A percentile compares a stretch with the other conserved stretches of the same genome.
Evolutionary conservation across 371 early-diverging fungal genomes (phyloP).

Genomic region (Mortierella sp.): DNA sequence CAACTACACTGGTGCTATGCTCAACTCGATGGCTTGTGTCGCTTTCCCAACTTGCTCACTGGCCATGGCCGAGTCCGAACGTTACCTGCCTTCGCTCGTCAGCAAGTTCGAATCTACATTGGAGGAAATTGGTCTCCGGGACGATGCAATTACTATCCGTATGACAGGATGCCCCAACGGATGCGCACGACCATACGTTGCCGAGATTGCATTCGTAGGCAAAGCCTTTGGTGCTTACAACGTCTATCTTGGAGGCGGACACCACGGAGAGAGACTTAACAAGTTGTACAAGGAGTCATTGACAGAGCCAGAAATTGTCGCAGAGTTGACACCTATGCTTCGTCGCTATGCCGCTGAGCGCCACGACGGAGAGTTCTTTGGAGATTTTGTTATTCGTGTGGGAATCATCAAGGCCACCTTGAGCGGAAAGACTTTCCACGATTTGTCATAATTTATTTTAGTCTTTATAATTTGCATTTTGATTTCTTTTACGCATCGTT

Average conservation of each 20-base stretch:
- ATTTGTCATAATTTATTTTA: constrained; percentile 54
- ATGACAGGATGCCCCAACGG: constrained; percentile 98
- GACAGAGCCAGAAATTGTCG: constrained; percentile 88
- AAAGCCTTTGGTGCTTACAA: constrained; percentile 95
- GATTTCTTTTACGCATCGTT: background rate
- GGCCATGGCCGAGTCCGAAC: constrained; percentile 97
- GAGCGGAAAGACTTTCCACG: constrained; percentile 85
- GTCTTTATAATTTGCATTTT: constrained; percentile 7
- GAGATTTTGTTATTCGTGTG: constrained; percentile 93
- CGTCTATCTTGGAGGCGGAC: constrained; percentile 94
- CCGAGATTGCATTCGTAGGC: constrained; percentile 95
- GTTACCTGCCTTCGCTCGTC: constrained; percentile 90
- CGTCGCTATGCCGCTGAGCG: constrained; percentile 83
- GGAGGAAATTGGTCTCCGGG: constrained; percentile 82
- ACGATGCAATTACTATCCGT: constrained; percentile 92
- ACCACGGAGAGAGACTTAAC: constrained; percentile 87
- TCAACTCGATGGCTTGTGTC: constrained; percentile 95
- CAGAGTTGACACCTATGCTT: constrained; percentile 81
- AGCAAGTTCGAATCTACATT: constrained; percentile 80
- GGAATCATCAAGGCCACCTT: constrained; percentile 87
- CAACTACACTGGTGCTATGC: constrained; percentile 80
- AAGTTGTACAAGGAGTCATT: constrained; percentile 91
- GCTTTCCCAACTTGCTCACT: constrained; percentile 94
- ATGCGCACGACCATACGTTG: constrained; percentile 93
- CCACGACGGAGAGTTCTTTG: constrained; percentile 85